Percentiles rank a stretch among this genome's conserved stretches.
Evolutionary conservation across 1,284 basidiomycete species (phyloP).

Genomic region (Cryptococcus hybrid): DNA sequence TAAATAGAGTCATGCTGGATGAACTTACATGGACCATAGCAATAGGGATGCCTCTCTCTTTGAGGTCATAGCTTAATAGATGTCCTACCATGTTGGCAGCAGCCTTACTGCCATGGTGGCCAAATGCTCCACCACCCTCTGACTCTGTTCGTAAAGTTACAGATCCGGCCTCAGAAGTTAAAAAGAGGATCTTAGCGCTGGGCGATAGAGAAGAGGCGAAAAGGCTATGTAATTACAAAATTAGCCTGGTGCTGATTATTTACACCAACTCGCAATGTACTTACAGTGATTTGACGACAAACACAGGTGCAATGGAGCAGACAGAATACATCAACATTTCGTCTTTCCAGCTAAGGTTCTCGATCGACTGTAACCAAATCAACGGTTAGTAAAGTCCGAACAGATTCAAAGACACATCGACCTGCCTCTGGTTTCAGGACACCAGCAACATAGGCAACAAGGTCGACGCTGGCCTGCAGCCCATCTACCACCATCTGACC

Average conservation of each 20-base stretch:
- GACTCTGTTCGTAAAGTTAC: slow-evolving; percentile 52
- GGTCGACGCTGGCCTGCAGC: slow-evolving; percentile 43
- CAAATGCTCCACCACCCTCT: slow-evolving; percentile 56
- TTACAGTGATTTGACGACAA: slow-evolving; percentile 24
- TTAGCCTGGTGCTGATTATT: too few relatives aligned
- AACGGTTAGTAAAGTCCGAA: not conserved
- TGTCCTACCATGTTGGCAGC: slow-evolving; percentile 56
- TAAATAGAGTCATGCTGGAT: not conserved
- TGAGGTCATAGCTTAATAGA: slow-evolving; percentile 52
- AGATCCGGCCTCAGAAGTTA: slow-evolving; percentile 56
- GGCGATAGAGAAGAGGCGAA: slow-evolving; percentile 24
- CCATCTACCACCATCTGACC: slow-evolving; percentile 48
- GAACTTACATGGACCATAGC: slow-evolving; percentile 54
- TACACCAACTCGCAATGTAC: not conserved
- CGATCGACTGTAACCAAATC: slow-evolving; percentile 45
- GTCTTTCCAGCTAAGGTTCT: slow-evolving; percentile 49
- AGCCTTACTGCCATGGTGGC: slow-evolving; percentile 56
- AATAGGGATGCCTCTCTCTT: slow-evolving; percentile 50
- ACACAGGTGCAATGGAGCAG: slow-evolving; percentile 52
- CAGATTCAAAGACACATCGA: not conserved
- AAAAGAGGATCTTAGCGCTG: slow-evolving; percentile 50
- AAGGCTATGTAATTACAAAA: slow-evolving; percentile 8
- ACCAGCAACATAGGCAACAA: slow-evolving; percentile 52
- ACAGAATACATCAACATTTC: slow-evolving; percentile 55
- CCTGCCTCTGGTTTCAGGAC: slow-evolving; percentile 52